A percentile compares a stretch with the other conserved stretches of the same genome.
Evolutionary conservation across 108 stramenopile species (phyloP).

Genomic region (Cyclostephanos tholiformis): DNA sequence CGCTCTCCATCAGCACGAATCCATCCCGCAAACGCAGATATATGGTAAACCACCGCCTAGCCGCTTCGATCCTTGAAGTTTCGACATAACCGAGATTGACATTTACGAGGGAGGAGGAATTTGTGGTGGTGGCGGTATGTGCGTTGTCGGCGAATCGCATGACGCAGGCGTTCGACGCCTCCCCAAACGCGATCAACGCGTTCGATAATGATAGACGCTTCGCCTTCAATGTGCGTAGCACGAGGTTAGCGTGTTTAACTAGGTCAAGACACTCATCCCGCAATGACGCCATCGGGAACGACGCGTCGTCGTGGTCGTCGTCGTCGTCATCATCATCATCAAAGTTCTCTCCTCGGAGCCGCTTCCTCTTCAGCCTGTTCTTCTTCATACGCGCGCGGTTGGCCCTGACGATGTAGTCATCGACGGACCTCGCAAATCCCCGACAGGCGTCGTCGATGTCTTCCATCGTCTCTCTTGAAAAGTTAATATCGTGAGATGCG

Average conservation of each 20-base stretch:
- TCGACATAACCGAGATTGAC: not conserved
- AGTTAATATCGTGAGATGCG: no score
- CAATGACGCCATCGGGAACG: not conserved
- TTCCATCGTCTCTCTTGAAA: not conserved
- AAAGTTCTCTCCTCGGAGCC: no score
- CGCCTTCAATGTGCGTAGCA: constrained; percentile 22
- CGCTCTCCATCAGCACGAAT: constrained; percentile 70
- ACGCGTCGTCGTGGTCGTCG: not conserved
- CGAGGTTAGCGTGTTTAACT: constrained; percentile 41
- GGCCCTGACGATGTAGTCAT: not conserved
- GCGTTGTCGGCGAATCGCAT: constrained; percentile 7
- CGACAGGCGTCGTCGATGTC: not conserved
- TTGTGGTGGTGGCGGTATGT: not conserved
- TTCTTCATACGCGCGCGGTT: not conserved
- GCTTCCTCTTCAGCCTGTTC: not conserved
- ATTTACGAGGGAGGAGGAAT: not conserved
- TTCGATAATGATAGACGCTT: constrained; percentile 32
- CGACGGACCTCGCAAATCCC: not conserved
- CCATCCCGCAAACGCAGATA: constrained; percentile 76
- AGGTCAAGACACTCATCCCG: constrained; percentile 14
- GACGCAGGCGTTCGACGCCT: constrained; percentile 15
- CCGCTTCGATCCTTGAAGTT: constrained; percentile 6
- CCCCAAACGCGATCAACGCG: constrained; percentile 30
- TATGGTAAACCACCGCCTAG: constrained; percentile 38
- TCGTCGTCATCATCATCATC: constrained; percentile 3